Evolutionary conservation across 441 rosid genomes (phyloP).

Genomic region (Corymbia citriodora): DNA sequence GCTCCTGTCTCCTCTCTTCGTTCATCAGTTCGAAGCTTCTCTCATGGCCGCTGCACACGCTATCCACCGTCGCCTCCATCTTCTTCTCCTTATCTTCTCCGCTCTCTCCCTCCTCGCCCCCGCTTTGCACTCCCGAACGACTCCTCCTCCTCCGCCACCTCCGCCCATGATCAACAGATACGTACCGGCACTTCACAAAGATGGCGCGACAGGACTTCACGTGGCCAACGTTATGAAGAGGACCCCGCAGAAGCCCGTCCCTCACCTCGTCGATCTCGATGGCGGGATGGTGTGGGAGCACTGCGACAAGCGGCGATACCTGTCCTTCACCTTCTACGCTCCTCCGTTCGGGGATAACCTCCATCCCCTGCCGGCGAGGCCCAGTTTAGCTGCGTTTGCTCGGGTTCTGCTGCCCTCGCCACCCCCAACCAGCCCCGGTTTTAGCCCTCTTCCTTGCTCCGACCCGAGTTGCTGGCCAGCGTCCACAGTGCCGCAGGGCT

Average conservation of each 20-base stretch:
- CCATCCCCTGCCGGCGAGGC: conserved; percentile 13
- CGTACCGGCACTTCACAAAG: conserved; percentile 13
- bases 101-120: neutral
- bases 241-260: conserved; percentile 8
- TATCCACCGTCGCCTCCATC: neutral
- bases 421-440: conserved; percentile 19
- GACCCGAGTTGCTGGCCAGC: conserved; percentile 7
- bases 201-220: neutral
- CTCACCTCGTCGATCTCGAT: conserved; percentile 17
- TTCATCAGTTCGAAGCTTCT: neutral
- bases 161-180: conserved; percentile 9
- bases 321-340: conserved; percentile 16
- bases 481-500: conserved; percentile 20
- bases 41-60: neutral
- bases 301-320: conserved; percentile 14
- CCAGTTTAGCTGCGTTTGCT: conserved; percentile 10
- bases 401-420: neutral
- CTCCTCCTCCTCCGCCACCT: neutral
- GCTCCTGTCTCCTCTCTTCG: neutral
- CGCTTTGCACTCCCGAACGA: neutral
- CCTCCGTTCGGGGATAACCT: conserved; percentile 20
- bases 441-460: conserved; percentile 8
- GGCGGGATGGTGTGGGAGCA: conserved; percentile 20
- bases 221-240: conserved; percentile 4
- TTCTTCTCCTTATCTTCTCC: neutral